A percentile compares a stretch with the other conserved stretches of the same genome.
These are phyloP conservation scores for Populus tremula DNA, from an alignment of 345 rosid genomes.

Conservation along the genomic window DNA sequence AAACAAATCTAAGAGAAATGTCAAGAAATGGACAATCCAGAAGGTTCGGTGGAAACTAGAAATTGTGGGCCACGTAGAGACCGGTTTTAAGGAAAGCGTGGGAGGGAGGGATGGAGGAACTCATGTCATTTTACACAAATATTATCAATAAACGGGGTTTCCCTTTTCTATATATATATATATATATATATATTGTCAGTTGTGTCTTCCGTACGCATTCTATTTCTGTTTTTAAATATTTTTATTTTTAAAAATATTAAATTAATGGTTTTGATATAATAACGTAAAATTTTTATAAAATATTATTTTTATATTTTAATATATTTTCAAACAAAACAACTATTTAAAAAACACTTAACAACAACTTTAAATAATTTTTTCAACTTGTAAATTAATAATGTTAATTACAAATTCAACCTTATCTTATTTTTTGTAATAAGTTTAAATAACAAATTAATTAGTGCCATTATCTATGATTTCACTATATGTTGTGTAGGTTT, in stretches of 20 bases:
- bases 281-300: too few relatives aligned
- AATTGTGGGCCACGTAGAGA: not conserved
- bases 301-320: too few relatives aligned
- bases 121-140: not conserved
- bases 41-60: conserved; percentile 3
- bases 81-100: not conserved
- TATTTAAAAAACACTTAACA: too few relatives aligned
- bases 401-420: not conserved
- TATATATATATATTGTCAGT: too few relatives aligned
- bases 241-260: too few relatives aligned
- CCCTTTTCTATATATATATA: too few relatives aligned
- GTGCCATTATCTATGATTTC: not conserved
- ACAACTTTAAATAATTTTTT: not conserved
- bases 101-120: conserved; percentile 2
- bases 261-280: too few relatives aligned
- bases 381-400: not conserved
- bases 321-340: too few relatives aligned
- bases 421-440: too few relatives aligned
- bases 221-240: too few relatives aligned
- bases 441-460: not conserved
- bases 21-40: not conserved
- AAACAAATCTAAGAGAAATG: not conserved
- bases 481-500: not conserved
- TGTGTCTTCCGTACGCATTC: too few relatives aligned
- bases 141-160: not conserved